Evolutionary conservation across 2,329 filamentous ascomycete genomes (phyloP).

Genomic region (Volutella citrinella): DNA sequence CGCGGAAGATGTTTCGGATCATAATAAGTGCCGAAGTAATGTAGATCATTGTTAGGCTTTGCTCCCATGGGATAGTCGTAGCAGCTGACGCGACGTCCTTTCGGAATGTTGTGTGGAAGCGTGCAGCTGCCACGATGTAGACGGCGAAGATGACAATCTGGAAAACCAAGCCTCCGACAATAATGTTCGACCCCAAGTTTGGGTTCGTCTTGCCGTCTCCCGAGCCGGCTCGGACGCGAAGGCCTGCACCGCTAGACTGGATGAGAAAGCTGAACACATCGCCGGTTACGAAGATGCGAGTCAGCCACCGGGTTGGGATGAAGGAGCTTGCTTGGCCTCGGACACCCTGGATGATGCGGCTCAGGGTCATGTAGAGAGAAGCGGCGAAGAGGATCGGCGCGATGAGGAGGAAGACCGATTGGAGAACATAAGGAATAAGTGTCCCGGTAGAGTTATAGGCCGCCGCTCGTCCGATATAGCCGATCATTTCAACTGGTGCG

Average conservation of each 20-base stretch:
- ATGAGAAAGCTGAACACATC: conserved; percentile 29
- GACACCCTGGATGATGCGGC: conserved; percentile 33
- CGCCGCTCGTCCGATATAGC: conserved; percentile 33
- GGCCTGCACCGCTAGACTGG: conserved; percentile 28
- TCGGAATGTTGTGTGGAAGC: conserved; percentile 37
- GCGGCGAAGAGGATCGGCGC: conserved; percentile 44
- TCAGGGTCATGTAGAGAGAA: conserved; percentile 44
- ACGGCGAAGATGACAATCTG: conserved; percentile 53
- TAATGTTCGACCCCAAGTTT: conserved; percentile 42
- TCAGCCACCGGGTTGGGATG: conserved; percentile 24
- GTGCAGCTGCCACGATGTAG: conserved; percentile 43
- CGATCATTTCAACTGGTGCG: conserved; percentile 30
- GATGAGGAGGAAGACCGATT: conserved; percentile 39
- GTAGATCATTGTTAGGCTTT: conserved; percentile 34
- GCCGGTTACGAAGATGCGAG: conserved; percentile 29
- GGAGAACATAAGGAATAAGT: conserved; percentile 37
- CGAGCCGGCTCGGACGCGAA: conserved; percentile 23
- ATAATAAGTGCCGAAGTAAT: conserved; percentile 36
- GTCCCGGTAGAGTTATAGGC: conserved; percentile 33
- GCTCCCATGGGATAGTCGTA: conserved; percentile 29
- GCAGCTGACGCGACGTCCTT: not conserved
- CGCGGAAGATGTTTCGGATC: conserved; percentile 20
- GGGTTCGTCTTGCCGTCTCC: conserved; percentile 10
- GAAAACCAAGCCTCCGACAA: conserved; percentile 52
- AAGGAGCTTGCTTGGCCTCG: conserved; percentile 19